Evolutionary conservation across 2,329 filamentous ascomycete genomes (phyloP).

Genomic region (Penicillium fuscoglaucum): DNA sequence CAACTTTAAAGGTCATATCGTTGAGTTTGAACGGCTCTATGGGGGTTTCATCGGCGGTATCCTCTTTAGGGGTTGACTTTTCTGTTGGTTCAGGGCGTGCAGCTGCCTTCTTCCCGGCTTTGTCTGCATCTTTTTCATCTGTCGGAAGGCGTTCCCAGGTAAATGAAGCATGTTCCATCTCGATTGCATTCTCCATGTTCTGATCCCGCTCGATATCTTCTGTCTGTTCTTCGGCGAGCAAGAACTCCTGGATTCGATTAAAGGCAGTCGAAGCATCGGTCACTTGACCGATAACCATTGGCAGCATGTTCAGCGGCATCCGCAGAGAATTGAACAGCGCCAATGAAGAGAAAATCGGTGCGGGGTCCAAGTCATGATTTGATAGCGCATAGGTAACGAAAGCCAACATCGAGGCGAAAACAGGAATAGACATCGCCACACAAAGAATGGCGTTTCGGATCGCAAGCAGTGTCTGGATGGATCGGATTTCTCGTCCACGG

Average conservation of each 20-base stretch:
- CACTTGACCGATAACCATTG: slow-evolving; percentile 82
- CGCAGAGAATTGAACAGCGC: slow-evolving; percentile 91
- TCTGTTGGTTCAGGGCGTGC: slow-evolving; percentile 11
- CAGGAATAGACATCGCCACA: slow-evolving; percentile 77
- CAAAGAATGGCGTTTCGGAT: slow-evolving; percentile 85
- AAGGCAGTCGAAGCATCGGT: slow-evolving; percentile 87
- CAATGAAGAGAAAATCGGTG: slow-evolving; percentile 85
- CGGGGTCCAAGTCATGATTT: slow-evolving; percentile 68
- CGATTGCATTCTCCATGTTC: slow-evolving; percentile 59
- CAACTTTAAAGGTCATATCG: slow-evolving; percentile 38
- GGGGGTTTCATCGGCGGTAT: slow-evolving; percentile 19
- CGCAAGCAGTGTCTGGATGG: slow-evolving; percentile 80
- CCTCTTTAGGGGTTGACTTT: slow-evolving; percentile 7
- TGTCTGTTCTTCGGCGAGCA: slow-evolving; percentile 79
- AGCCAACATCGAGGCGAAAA: slow-evolving; percentile 91
- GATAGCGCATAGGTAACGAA: slow-evolving; percentile 77
- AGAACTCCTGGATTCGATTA: slow-evolving; percentile 81
- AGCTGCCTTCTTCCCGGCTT: slow-evolving; percentile 49
- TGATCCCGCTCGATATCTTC: slow-evolving; percentile 66
- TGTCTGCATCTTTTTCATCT: slow-evolving; percentile 15
- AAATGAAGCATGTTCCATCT: slow-evolving; percentile 68
- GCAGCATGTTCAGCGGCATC: slow-evolving; percentile 84
- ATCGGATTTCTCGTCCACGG: slow-evolving; percentile 71
- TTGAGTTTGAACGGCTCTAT: slow-evolving; percentile 44
- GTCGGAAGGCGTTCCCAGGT: slow-evolving; percentile 59